Base-by-base conservation (phyloP, 495 filamentous ascomycete genomes). In the Aspergillus ellipticus region DNA sequence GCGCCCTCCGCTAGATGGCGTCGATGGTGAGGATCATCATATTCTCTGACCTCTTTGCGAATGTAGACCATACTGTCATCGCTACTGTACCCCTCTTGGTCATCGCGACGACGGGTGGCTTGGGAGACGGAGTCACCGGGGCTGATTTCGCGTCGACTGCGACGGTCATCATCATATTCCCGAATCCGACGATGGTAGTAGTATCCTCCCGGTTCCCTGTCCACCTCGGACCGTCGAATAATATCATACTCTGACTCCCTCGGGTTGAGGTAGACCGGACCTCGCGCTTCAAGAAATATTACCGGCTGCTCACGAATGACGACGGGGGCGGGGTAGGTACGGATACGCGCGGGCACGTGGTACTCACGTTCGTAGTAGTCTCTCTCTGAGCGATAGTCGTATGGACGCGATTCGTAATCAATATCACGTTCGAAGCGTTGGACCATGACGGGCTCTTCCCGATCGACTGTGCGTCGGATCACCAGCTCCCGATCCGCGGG, bases 1-100 rank as follows among this genome's bases (percentile, higher is more conserved):
- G 89, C 90, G 33, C 92, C 92, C 73, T 93, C 90, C 21, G 89
- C 90, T n/a, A 96, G 67, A 68, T 95, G 89, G 29, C 88, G 87
- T 62, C 82, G 87, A 66, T 90, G 85, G 57, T 82, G 73, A 15
- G 80, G 80, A 61, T 81, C 76, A 50, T 81, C 84, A 55, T 85
- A 83, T 37, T 81, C 70, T n/a, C 69, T 72, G 31, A 72, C 77
- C 56, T 82, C 80, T 64, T 79, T 80, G 55, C 74, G 77, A 48
- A 84, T 69, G 58, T 80, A 83, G 47, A 83, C 80, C 66, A 81
- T 78, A 67, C 83, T 84, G 52, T 89, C 86, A 58, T 89, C 84
- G 51, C 83, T 87, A 66, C 79, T 81, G 63, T 80, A 79, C 31
- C 71, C 74, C 15, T 70, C 56, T 43, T 79, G 35, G 13, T n/a